Base-by-base conservation (phyloP, 768 basidiomycete genomes). In the Panus rudis region DNA sequence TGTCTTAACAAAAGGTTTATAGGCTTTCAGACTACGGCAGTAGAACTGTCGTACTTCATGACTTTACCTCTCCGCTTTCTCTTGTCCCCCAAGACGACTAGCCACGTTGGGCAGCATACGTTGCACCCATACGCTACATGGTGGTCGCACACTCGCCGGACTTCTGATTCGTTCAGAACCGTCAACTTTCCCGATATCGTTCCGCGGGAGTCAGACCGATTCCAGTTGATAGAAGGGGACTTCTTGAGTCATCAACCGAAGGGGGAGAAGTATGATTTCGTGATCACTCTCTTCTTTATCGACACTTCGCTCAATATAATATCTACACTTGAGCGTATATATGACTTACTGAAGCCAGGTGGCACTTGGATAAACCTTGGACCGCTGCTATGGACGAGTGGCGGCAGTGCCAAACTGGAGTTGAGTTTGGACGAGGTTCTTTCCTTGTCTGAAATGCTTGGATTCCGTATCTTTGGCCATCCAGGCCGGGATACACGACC, bases 361-460 rank as follows among this genome's bases (percentile, higher is more conserved):
- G 84, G 82, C 2, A 66, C 59, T 7, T 86, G 82, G 84, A 73
- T 84, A 55, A 86, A 86, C 55, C 64, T 82, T 4, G 83, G 82
- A 2, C 84, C 81, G 6, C 61, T 84, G 16, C 64, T 84, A 3
- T 82, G 79, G 78, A 73, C 75, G 1, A 66, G 69, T 3, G 76
- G 77, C 7, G 76, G 63, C 1, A 67, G 73, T 50, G 68, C 78
- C 6, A 69, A 70, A 46, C 54, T 81, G 20, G 79, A 80, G 55
- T 61, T 81, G 35, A 78, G 74, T 43, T 66, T 84, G 27, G 78
- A 81, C n/a, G 82, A 84, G 59, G 70, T 84, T 12, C 42, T 82
- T 4, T 45, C 53, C 1, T 70, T 74, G 4, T 75, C 71, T 0
- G 61, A 71, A 42, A 67, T 69, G 23, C 59, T 78, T n/a, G 82